Percentiles rank a stretch among this genome's conserved stretches.
Evolutionary conservation across 805 yeast species (phyloP).

Genomic region (Clavispora carvajalis): DNA sequence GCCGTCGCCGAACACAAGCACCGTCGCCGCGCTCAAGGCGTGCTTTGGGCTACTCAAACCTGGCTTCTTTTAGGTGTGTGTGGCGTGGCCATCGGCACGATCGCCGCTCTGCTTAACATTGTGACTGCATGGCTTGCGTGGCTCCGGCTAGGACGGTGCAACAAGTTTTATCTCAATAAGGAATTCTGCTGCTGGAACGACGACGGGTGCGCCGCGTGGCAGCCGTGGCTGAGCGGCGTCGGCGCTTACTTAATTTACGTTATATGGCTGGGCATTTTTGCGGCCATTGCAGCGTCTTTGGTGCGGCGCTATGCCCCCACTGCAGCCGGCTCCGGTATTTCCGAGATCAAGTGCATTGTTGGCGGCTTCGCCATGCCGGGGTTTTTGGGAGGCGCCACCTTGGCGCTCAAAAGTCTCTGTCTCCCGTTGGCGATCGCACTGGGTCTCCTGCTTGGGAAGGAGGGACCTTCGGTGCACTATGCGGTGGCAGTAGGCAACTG

Average conservation of each 20-base stretch:
- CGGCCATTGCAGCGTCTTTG: conserved; percentile 58
- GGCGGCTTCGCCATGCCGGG: conserved; percentile 81
- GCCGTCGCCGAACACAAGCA: conserved; percentile 39
- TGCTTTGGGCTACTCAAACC: conserved; percentile 41
- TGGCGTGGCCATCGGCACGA: conserved; percentile 72
- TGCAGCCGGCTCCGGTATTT: conserved; percentile 97
- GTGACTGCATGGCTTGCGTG: conserved; percentile 84
- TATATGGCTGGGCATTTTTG: conserved; percentile 53
- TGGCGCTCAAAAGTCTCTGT: conserved; percentile 70
- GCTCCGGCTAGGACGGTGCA: conserved; percentile 74
- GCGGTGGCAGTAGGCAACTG: conserved; percentile 93
- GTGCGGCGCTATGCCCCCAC: conserved; percentile 74
- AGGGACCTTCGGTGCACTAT: conserved; percentile 97
- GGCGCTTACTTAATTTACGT: conserved; percentile 57
- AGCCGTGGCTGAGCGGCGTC: conserved; percentile 48
- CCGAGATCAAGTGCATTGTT: conserved; percentile 92
- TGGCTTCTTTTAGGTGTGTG: conserved; percentile 74
- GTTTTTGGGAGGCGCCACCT: conserved; percentile 68
- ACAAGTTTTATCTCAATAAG: conserved; percentile 61
- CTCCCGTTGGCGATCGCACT: conserved; percentile 90
- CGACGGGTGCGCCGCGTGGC: conserved; percentile 60
- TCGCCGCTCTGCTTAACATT: conserved; percentile 78
- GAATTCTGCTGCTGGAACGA: conserved; percentile 78
- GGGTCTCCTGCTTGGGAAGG: conserved; percentile 92
- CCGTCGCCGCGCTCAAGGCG: conserved; percentile 15